Conservation (phyloP, 2,329 filamentous ascomycete species). For the Colletotrichum aenigma region DNA sequence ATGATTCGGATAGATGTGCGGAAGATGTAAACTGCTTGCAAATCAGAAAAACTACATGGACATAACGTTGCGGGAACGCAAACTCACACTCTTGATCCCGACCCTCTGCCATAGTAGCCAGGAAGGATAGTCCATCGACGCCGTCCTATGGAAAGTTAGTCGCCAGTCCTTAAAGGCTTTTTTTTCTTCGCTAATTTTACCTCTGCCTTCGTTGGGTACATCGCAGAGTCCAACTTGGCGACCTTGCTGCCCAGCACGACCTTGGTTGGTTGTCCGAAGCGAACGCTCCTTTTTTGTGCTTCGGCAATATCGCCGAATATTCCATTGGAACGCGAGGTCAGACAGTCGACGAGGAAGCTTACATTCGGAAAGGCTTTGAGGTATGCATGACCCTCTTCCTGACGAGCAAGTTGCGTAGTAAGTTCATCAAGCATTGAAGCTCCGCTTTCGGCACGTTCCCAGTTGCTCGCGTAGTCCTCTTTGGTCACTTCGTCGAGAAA, state of each 20-base stretch:
- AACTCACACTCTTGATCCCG: slow-evolving; percentile 39
- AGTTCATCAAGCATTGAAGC: slow-evolving; percentile 46
- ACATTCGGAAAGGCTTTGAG: slow-evolving; percentile 62
- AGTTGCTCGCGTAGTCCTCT: slow-evolving; percentile 55
- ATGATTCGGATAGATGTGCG: slow-evolving; percentile 54
- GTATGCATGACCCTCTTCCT: slow-evolving; percentile 48
- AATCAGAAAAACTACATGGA: slow-evolving; percentile 35
- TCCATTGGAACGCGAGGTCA: slow-evolving; percentile 60
- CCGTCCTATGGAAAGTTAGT: slow-evolving; percentile 29
- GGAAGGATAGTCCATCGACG: slow-evolving; percentile 40
- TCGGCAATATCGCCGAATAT: slow-evolving; percentile 73
- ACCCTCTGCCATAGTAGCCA: slow-evolving; percentile 44
- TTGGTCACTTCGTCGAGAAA: slow-evolving; percentile 59
- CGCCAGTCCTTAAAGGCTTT: neutral
- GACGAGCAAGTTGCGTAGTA: slow-evolving; percentile 46
- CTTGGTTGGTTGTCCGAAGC: slow-evolving; percentile 62
- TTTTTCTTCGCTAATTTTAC: slow-evolving; percentile 30
- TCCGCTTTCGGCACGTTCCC: slow-evolving; percentile 40
- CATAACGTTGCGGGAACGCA: neutral
- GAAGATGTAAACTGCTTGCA: slow-evolving; percentile 56
- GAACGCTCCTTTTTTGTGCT: slow-evolving; percentile 70
- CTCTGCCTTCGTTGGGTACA: slow-evolving; percentile 44
- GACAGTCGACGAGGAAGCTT: slow-evolving; percentile 65
- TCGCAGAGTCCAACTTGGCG: slow-evolving; percentile 61
- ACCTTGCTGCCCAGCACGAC: slow-evolving; percentile 48